Evolutionary conservation across 1,139 yeast species (phyloP).

Genomic region (Hemisphaericaspora xylanilytica): DNA sequence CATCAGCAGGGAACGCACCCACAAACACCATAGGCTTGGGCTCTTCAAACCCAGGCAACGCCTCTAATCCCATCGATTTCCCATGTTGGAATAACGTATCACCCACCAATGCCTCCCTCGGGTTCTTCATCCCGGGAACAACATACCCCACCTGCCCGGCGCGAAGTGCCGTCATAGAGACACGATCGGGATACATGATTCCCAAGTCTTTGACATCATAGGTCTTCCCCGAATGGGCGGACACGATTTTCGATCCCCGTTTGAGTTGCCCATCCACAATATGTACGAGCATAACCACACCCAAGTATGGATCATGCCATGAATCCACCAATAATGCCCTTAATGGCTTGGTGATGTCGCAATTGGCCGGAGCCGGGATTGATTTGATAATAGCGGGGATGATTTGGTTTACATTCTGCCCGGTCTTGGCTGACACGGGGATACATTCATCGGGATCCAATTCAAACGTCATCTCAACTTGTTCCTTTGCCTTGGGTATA

Average conservation of each 20-base stretch:
- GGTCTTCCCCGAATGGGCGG: constrained; percentile 72
- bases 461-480: constrained; percentile 81
- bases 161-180: constrained; percentile 56
- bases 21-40: constrained; percentile 98
- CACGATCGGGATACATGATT: constrained; percentile 87
- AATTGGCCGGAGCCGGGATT: constrained; percentile 72
- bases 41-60: constrained; percentile 93
- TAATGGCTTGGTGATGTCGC: constrained; percentile 54
- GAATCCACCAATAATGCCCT: constrained; percentile 87
- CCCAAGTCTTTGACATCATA: constrained; percentile 94
- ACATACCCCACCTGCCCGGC: constrained; percentile 97
- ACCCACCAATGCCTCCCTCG: constrained; percentile 85
- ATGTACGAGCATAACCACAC: constrained; percentile 85
- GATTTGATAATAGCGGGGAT: constrained; percentile 77
- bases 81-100: constrained; percentile 83
- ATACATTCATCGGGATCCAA: constrained; percentile 71
- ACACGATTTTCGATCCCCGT: constrained; percentile 70
- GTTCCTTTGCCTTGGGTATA: constrained; percentile 75
- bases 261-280: constrained; percentile 78
- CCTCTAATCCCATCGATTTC: constrained; percentile 57
- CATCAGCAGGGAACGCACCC: constrained; percentile 97
- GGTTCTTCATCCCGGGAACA: constrained; percentile 89
- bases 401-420: constrained; percentile 69
- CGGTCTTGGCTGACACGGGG: constrained; percentile 91
- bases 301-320: constrained; percentile 93